Base-by-base conservation (phyloP, 1,284 basidiomycete species). In the Hortiboletus rubellus region DNA sequence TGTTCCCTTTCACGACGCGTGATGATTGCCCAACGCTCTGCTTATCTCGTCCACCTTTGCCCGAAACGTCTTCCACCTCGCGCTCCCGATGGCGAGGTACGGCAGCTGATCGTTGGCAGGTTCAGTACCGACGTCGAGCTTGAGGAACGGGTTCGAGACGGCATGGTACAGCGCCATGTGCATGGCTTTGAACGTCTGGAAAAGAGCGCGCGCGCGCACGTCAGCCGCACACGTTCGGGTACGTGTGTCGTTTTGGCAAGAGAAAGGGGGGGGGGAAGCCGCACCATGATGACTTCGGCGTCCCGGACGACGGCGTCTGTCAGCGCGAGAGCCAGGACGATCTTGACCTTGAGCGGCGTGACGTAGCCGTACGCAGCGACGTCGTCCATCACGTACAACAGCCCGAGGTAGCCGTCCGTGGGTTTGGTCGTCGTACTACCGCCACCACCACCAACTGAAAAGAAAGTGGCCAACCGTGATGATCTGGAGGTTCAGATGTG, bases 321-420 rank as follows among this genome's bases (percentile, higher is more conserved):
- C 61, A 92, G 72, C 18, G 88, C 84, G 50, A 92, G 72, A 3
- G 87, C 86, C 49, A 92, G 70, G 59, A 92, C 80, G 66, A 92
- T 91, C 75, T 91, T 92, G 64, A 91, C 81, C 68, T 86, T 90
- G 63, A 89, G 74, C 7, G 91, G 89, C 11, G 91, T 92, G 54
- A 92, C 82, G 72, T 91, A 92, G 18, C 90, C 91, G 70, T 92
- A 92, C 9, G 91, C 89, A 3, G 88, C 89, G 42, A 89, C 83
- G 63, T 92, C 90, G 71, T 92, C 91, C 79, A 92, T 86, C 30
- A 85, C 81, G 68, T 91, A 91, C 33, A 92, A 70, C 55, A 92
- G 76, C 9, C 89, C 90, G 50, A 92, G 79, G 66, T 91, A 92
- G 69, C 87, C 87, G 42, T 92, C 89, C 6, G 77, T 77, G 18